phyloP scores from a whole-genome alignment of 176 grass and related monocot genomes.

The Avena sativa region DNA sequence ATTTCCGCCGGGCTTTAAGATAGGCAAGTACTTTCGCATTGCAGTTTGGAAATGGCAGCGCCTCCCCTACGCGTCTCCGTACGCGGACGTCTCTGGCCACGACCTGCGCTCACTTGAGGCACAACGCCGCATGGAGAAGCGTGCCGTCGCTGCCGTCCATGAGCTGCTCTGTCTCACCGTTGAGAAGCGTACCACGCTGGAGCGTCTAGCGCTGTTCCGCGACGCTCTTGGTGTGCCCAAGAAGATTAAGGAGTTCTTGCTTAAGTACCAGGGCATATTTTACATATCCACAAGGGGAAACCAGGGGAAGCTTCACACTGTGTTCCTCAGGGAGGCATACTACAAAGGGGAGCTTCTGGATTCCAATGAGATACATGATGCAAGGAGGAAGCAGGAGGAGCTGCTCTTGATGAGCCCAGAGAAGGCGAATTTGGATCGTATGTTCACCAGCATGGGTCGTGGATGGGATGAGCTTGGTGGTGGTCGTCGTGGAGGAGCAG shows the following conservation, averaged over 20 bases:
- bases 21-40: constrained; percentile 88
- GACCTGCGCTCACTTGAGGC: constrained; percentile 91
- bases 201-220: constrained; percentile 79
- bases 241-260: constrained; percentile 91
- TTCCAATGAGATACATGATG: constrained; percentile 61
- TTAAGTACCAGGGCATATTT: constrained; percentile 89
- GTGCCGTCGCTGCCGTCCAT: constrained; percentile 71
- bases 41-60: constrained; percentile 95
- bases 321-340: constrained; percentile 86
- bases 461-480: constrained; percentile 49
- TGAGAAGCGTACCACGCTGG: constrained; percentile 77
- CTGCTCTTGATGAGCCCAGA: constrained; percentile 68
- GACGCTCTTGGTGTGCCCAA: constrained; percentile 78
- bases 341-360: constrained; percentile 72
- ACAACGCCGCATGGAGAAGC: constrained; percentile 80
- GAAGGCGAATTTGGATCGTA: constrained; percentile 80
- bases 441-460: constrained; percentile 87
- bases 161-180: constrained; percentile 73
- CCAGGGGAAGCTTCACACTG: constrained; percentile 79
- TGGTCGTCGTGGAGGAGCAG: constrained; percentile 21
- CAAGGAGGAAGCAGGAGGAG: constrained; percentile 67
- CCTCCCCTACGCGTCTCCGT: constrained; percentile 85
- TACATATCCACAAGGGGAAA: constrained; percentile 90
- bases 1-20: constrained; percentile 95
- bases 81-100: constrained; percentile 77